These are phyloP conservation scores for Fonsecaea multimorphosa DNA, from an alignment of 2,329 filamentous ascomycete genomes.

Conservation along the genomic window DNA sequence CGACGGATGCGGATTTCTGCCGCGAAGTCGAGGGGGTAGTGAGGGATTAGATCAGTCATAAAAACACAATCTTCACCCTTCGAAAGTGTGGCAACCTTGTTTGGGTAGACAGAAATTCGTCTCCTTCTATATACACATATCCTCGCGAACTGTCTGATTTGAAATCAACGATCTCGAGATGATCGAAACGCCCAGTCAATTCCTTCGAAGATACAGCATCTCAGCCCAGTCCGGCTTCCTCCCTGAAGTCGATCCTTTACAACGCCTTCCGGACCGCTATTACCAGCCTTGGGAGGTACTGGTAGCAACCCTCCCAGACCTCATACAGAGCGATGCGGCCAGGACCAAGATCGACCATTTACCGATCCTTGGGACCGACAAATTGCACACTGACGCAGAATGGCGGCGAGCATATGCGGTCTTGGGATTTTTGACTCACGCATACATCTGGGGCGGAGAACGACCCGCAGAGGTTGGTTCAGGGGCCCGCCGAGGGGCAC, in stretches of 20 bases:
- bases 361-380: constrained; percentile 76
- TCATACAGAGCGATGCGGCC: constrained; percentile 77
- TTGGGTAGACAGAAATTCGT: not conserved
- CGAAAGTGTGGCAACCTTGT: not conserved
- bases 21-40: not conserved
- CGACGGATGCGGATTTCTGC: constrained; percentile 9
- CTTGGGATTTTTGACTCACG: constrained; percentile 76
- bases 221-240: constrained; percentile 73
- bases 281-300: constrained; percentile 91
- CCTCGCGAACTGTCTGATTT: not conserved
- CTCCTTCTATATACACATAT: not conserved
- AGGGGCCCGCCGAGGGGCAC: no score
- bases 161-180: constrained; percentile 6
- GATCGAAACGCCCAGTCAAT: constrained; percentile 19
- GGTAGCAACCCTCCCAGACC: constrained; percentile 74
- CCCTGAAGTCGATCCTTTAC: constrained; percentile 74
- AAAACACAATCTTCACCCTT: not conserved
- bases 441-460: constrained; percentile 83
- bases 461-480: constrained; percentile 67
- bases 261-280: constrained; percentile 77
- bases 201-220: constrained; percentile 15
- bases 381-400: constrained; percentile 78
- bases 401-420: constrained; percentile 84
- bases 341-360: constrained; percentile 76
- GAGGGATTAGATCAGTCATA: not conserved